Evolutionary conservation across 208 protist genomes (phyloP).

Genomic region (Wallacemonas collosoma): DNA sequence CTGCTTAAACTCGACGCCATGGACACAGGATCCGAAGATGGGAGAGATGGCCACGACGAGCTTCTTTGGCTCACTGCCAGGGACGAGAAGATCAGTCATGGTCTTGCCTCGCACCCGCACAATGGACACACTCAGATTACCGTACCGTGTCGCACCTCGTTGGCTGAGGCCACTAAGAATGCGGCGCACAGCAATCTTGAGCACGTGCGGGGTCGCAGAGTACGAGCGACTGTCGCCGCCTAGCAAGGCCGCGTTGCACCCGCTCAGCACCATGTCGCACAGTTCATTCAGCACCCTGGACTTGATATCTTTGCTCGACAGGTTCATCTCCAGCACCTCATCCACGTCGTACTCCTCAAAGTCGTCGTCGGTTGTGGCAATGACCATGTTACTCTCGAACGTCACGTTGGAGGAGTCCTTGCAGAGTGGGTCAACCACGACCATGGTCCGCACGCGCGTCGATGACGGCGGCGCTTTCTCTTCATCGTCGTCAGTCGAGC

Average conservation of each 20-base stretch:
- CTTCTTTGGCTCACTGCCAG: slow-evolving; percentile 44
- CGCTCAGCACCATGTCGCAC: slow-evolving; percentile 53
- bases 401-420: slow-evolving; percentile 68
- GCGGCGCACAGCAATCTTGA: slow-evolving; percentile 62
- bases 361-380: slow-evolving; percentile 67
- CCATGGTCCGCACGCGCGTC: slow-evolving; percentile 70
- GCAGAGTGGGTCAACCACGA: slow-evolving; percentile 64
- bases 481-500: slow-evolving; percentile 8
- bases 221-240: slow-evolving; percentile 66
- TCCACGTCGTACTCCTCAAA: slow-evolving; percentile 85
- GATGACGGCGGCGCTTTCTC: slow-evolving; percentile 18
- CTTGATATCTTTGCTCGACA: slow-evolving; percentile 31
- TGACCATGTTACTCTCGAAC: slow-evolving; percentile 61
- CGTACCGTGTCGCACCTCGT: slow-evolving; percentile 17
- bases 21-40: slow-evolving; percentile 79
- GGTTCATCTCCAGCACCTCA: slow-evolving; percentile 57
- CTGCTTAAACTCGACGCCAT: slow-evolving; percentile 53
- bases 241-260: slow-evolving; percentile 75
- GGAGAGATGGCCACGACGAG: slow-evolving; percentile 82
- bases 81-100: slow-evolving; percentile 56
- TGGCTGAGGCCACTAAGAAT: slow-evolving; percentile 47
- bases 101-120: slow-evolving; percentile 70
- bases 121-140: slow-evolving; percentile 60
- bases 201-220: slow-evolving; percentile 40
- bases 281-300: slow-evolving; percentile 58